A percentile compares a stretch with the other conserved stretches of the same genome.
These are phyloP conservation scores for Phytophthora tentaculata DNA, from an alignment of 352 stramenopile species.

Conservation along the genomic window DNA sequence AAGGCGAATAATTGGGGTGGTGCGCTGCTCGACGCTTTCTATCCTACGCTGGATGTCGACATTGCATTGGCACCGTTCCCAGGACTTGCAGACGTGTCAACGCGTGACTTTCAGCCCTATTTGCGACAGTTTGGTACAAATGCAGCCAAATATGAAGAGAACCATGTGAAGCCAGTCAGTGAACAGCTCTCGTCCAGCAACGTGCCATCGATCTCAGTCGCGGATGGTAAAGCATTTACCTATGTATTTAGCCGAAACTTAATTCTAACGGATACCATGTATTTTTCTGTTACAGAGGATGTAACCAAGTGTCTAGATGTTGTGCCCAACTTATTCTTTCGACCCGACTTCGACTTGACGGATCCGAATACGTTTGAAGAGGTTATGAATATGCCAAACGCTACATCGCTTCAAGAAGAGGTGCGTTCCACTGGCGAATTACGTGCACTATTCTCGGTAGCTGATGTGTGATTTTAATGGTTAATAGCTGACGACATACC, in stretches of 20 bases:
- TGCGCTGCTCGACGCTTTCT: constrained; percentile 76
- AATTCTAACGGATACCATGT: constrained; percentile 4
- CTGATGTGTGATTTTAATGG: constrained; percentile 7
- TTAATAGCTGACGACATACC: constrained; percentile 70
- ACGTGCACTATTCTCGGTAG: not conserved
- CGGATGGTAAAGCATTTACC: constrained; percentile 53
- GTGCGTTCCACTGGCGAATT: constrained; percentile 26
- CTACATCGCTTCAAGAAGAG: constrained; percentile 70
- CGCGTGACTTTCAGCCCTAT: constrained; percentile 81
- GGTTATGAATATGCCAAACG: constrained; percentile 74
- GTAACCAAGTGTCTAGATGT: constrained; percentile 77
- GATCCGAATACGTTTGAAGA: constrained; percentile 82
- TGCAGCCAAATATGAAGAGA: constrained; percentile 74
- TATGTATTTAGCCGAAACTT: too few species aligned
- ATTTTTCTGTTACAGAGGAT: constrained; percentile 59
- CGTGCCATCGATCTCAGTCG: constrained; percentile 80
- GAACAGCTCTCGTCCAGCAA: constrained; percentile 87
- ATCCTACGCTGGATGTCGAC: constrained; percentile 70
- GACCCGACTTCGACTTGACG: constrained; percentile 75
- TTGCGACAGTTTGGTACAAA: constrained; percentile 71
- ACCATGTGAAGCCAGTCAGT: constrained; percentile 76
- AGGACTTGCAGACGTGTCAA: constrained; percentile 62
- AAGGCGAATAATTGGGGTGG: constrained; percentile 76
- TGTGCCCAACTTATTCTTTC: constrained; percentile 86
- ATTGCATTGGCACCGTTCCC: constrained; percentile 73